Percentiles rank a stretch among this genome's conserved stretches.
Conservation (phyloP, 2,329 filamentous ascomycete species). For the Cryphonectria radicalis region DNA sequence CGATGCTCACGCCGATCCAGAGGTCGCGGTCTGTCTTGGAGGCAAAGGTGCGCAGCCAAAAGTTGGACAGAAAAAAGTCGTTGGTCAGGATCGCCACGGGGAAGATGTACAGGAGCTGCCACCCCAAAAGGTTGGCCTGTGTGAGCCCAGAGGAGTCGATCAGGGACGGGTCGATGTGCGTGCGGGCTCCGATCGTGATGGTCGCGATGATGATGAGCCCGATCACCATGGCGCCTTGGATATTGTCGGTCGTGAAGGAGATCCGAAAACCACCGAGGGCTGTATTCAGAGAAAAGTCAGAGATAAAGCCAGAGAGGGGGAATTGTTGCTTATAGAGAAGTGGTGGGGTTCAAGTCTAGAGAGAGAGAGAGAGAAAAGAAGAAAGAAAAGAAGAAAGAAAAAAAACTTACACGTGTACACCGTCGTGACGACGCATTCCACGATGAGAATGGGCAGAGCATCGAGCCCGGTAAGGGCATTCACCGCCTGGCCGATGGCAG, state of each 20-base stretch:
- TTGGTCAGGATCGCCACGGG: conserved; percentile 82
- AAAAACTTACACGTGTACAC: conserved; percentile 72
- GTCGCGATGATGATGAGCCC: conserved; percentile 75
- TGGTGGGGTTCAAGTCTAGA: conserved; percentile 31
- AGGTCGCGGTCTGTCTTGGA: conserved; percentile 79
- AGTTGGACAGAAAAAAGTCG: conserved; percentile 83
- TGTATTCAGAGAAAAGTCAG: conserved; percentile 38
- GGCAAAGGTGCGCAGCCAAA: conserved; percentile 84
- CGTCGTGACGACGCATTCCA: conserved; percentile 77
- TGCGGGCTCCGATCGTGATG: conserved; percentile 77
- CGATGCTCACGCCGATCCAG: conserved; percentile 73
- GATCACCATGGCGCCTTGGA: conserved; percentile 80
- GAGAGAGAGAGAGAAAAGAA: no score
- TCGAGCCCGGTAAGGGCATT: conserved; percentile 74
- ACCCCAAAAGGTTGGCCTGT: conserved; percentile 73
- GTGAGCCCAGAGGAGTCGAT: conserved; percentile 72
- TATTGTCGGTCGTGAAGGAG: conserved; percentile 81
- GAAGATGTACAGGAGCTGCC: conserved; percentile 85
- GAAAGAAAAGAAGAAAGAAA: no score
- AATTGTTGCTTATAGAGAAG: no score
- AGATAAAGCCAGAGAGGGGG: no score
- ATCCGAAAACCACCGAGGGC: conserved; percentile 82
- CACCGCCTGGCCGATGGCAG: conserved; percentile 79
- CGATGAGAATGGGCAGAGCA: conserved; percentile 75
- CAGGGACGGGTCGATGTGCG: conserved; percentile 70